A percentile compares a stretch with the other conserved stretches of the same genome.
Evolutionary conservation across 179 eudicot species (phyloP).

Genomic region (Spergularia azorica): DNA sequence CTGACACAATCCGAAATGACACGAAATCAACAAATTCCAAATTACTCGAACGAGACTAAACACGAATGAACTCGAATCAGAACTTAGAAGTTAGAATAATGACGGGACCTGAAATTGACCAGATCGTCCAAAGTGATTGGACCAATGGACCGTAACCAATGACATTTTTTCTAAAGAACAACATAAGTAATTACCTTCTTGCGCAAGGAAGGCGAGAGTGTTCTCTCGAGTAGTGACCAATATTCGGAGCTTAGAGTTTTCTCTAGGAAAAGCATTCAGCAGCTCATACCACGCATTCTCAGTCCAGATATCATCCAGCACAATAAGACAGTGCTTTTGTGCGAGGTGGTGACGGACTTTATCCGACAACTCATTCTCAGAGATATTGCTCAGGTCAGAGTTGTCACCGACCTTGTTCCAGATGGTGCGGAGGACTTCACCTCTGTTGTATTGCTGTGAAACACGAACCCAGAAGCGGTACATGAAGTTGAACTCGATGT

Average conservation of each 20-base stretch:
- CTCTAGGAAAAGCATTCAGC: slow-evolving; percentile 18
- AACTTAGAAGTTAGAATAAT: too few species aligned
- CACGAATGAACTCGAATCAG: too few species aligned
- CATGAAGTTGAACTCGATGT: slow-evolving; percentile 21
- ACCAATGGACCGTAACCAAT: too few species aligned
- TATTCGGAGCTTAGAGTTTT: slow-evolving; percentile 11
- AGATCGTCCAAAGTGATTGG: too few species aligned
- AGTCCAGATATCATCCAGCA: slow-evolving; percentile 21
- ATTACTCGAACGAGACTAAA: too few species aligned
- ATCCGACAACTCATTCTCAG: slow-evolving; percentile 17
- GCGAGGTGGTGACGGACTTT: slow-evolving; percentile 8
- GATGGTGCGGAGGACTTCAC: slow-evolving; percentile 18
- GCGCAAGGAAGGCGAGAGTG: slow-evolving; percentile 14
- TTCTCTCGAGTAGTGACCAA: slow-evolving; percentile 16
- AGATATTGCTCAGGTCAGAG: slow-evolving; percentile 3
- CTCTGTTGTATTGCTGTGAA: slow-evolving; percentile 16
- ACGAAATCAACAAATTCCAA: too few species aligned
- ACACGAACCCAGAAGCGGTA: slow-evolving; percentile 18
- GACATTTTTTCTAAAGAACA: too few species aligned
- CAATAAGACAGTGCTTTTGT: slow-evolving; percentile 21
- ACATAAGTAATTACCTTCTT: slow-evolving; percentile 11
- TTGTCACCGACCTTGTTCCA: slow-evolving; percentile 22
- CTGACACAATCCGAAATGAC: too few species aligned
- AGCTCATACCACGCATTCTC: slow-evolving; percentile 22
- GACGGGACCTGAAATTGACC: too few species aligned